These are phyloP conservation scores for Kwoniella botswanensis DNA, from an alignment of 768 basidiomycete species.

Conservation along the genomic window DNA sequence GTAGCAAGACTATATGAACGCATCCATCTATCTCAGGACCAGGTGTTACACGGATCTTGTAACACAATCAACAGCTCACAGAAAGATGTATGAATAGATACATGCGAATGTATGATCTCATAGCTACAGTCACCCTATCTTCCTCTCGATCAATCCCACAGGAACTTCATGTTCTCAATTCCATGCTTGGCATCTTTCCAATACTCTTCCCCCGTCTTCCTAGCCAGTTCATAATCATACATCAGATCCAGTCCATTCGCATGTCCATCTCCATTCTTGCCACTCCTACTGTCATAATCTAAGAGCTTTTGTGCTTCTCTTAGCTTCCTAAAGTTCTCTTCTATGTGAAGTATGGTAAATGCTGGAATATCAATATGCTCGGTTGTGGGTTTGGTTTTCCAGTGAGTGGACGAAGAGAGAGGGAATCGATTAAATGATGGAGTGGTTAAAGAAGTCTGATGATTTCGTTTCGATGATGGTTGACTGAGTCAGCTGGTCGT, in stretches of 20 bases:
- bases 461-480: background rate
- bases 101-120: background rate
- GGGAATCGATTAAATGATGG: background rate
- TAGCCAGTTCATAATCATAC: background rate
- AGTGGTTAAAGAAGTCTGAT: constrained; percentile 10
- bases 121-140: too few species aligned
- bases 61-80: too few species aligned
- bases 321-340: constrained; percentile 9
- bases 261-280: background rate
- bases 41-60: too few species aligned
- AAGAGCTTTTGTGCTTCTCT: background rate
- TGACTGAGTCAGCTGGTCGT: background rate
- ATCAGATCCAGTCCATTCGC: constrained; percentile 8
- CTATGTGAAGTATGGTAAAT: constrained; percentile 15
- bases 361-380: constrained; percentile 23
- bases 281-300: background rate
- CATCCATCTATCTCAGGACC: too few species aligned
- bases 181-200: constrained; percentile 22
- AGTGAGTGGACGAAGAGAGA: background rate
- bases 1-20: too few species aligned
- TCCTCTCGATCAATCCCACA: constrained; percentile 17
- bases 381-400: background rate
- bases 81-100: background rate
- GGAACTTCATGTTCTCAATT: constrained; percentile 20
- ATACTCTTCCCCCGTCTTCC: constrained; percentile 7